Percentiles rank a stretch among this genome's conserved stretches.
These are phyloP conservation scores for Raddia distichophylla DNA, from an alignment of 176 grass and related monocot species.

Conservation along the genomic window DNA sequence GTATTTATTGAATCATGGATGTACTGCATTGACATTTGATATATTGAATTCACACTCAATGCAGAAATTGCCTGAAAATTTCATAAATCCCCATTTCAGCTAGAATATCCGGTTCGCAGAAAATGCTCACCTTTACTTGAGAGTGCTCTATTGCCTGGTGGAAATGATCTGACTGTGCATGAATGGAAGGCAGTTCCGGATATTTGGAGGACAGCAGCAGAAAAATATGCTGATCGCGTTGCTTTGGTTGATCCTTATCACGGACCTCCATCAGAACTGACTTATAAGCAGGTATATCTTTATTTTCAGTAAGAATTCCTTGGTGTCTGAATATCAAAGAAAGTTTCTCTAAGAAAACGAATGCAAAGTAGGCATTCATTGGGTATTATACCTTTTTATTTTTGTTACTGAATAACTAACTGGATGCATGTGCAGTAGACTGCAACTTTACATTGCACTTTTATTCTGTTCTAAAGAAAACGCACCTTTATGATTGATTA, in stretches of 20 bases:
- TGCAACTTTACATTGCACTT: not conserved
- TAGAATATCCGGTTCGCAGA: conserved; percentile 11
- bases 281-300: conserved; percentile 77
- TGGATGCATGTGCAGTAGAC: not conserved
- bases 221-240: conserved; percentile 69
- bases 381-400: not conserved
- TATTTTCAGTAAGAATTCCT: not conserved
- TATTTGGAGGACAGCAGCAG: conserved; percentile 85
- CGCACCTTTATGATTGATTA: not conserved
- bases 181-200: conserved; percentile 91
- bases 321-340: conserved; percentile 2
- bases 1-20: not conserved
- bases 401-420: not conserved
- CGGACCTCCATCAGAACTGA: conserved; percentile 64
- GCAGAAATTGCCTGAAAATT: not conserved
- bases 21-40: not conserved
- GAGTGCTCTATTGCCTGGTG: conserved; percentile 47
- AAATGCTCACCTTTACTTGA: conserved; percentile 60
- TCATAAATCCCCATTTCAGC: conserved; percentile 16
- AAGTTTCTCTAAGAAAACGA: not conserved
- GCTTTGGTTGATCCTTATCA: conserved; percentile 86
- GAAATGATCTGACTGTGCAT: conserved; percentile 34
- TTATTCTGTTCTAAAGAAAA: not conserved
- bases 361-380: not conserved
- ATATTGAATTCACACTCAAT: not conserved